A percentile compares a stretch with the other conserved stretches of the same genome.
These are phyloP conservation scores for Hygrocybe punicea DNA, from an alignment of 768 basidiomycete genomes.

Conservation along the genomic window DNA sequence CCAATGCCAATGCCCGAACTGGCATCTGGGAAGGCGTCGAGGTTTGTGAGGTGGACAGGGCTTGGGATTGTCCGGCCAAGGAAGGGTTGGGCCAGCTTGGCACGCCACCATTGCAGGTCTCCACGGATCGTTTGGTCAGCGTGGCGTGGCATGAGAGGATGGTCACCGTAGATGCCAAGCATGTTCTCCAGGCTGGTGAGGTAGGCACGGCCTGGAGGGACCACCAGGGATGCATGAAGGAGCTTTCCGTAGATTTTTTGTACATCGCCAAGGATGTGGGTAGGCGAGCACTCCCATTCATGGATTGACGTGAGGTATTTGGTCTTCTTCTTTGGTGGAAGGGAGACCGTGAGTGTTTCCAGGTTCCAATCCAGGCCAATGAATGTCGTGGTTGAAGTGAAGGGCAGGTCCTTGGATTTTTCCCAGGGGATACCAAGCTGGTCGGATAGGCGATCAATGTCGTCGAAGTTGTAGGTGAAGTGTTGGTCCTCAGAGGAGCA, in stretches of 20 bases:
- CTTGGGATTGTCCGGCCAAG: slow-evolving; percentile 27
- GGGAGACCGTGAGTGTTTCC: slow-evolving; percentile 15
- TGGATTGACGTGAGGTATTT: slow-evolving; percentile 29
- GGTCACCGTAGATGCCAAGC: slow-evolving; percentile 22
- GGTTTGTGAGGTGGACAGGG: slow-evolving; percentile 23
- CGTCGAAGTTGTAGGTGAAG: slow-evolving; percentile 22
- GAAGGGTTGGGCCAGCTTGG: slow-evolving; percentile 7
- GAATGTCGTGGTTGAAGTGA: slow-evolving; percentile 7
- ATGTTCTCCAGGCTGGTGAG: slow-evolving; percentile 41
- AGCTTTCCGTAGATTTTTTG: slow-evolving; percentile 42
- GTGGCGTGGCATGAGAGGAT: slow-evolving; percentile 31
- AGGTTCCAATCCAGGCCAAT: slow-evolving; percentile 26
- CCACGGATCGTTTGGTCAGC: slow-evolving; percentile 6
- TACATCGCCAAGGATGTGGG: slow-evolving; percentile 33
- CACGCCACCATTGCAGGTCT: slow-evolving; percentile 38
- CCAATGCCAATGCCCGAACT: slow-evolving; percentile 30
- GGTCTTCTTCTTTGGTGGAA: slow-evolving; percentile 6
- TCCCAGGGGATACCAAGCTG: slow-evolving; percentile 26
- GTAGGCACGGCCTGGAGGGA: slow-evolving; percentile 34
- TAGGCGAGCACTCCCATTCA: slow-evolving; percentile 18
- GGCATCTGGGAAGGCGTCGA: slow-evolving; percentile 41
- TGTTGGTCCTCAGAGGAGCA: slow-evolving; percentile 14
- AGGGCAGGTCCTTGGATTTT: slow-evolving; percentile 22
- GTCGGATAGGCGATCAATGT: slow-evolving; percentile 37
- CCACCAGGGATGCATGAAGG: slow-evolving; percentile 29